Evolutionary conservation across 345 rosid genomes (phyloP).

Genomic region (Brassica juncea): DNA sequence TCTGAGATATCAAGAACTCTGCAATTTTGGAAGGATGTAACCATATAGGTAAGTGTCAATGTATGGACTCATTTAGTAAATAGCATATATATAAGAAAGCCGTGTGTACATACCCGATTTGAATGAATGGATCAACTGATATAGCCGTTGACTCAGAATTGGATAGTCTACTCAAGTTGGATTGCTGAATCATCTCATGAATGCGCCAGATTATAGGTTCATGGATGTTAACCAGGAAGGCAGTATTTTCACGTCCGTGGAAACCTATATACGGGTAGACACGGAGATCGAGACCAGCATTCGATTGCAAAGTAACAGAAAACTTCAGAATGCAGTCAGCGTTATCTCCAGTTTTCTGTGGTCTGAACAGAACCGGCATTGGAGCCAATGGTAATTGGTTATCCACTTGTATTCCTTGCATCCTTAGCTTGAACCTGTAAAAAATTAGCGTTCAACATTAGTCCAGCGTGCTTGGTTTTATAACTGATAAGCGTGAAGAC

Average conservation of each 20-base stretch:
- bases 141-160: constrained; percentile 74
- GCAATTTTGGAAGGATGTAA: constrained; percentile 43
- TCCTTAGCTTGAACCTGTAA: constrained; percentile 79
- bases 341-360: constrained; percentile 76
- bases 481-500: constrained; percentile 8
- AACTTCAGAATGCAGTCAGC: constrained; percentile 72
- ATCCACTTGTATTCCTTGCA: constrained; percentile 88
- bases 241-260: constrained; percentile 84
- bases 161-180: constrained; percentile 68
- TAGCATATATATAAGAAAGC: background rate
- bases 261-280: constrained; percentile 89
- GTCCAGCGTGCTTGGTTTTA: constrained; percentile 5
- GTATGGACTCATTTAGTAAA: background rate
- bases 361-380: constrained; percentile 95
- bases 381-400: constrained; percentile 94
- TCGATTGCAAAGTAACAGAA: constrained; percentile 74
- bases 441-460: constrained; percentile 10
- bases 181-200: constrained; percentile 94
- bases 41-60: constrained; percentile 1
- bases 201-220: constrained; percentile 99
- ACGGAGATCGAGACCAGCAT: constrained; percentile 76
- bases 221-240: constrained; percentile 88
- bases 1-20: constrained; percentile 87
- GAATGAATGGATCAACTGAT: constrained; percentile 94
- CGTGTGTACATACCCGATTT: constrained; percentile 64